phyloP scores from a whole-genome alignment of 2,329 filamentous ascomycete genomes.

The Zalaria obscura region DNA sequence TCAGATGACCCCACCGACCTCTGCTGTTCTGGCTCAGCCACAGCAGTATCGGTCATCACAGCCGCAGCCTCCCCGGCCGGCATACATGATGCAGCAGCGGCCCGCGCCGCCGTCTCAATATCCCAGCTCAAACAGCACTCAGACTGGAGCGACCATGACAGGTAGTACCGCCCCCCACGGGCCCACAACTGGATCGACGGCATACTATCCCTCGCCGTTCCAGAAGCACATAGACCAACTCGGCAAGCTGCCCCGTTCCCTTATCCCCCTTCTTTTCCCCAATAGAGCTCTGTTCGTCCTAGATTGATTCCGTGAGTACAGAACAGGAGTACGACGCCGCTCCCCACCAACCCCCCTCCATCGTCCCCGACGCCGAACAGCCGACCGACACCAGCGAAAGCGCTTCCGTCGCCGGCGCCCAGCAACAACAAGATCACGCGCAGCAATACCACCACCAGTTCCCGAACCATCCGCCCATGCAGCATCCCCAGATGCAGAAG shows the following conservation, averaged over 20 bases:
- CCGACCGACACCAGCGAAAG: conserved; percentile 49
- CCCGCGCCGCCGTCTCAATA: conserved; percentile 14
- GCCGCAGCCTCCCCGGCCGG: conserved; percentile 33
- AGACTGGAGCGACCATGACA: neutral
- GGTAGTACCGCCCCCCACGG: conserved; percentile 7
- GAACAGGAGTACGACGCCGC: conserved; percentile 96
- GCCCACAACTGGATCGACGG: conserved; percentile 22
- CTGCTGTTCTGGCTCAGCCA: conserved; percentile 39
- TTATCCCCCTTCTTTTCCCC: conserved; percentile 26
- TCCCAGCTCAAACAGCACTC: conserved; percentile 19
- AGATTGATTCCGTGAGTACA: conserved; percentile 55
- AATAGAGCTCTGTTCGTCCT: conserved; percentile 51
- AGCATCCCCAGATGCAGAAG: neutral
- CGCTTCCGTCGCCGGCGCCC: conserved; percentile 34
- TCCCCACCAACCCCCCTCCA: conserved; percentile 36
- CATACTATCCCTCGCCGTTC: conserved; percentile 75
- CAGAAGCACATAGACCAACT: conserved; percentile 92
- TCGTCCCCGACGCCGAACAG: conserved; percentile 59
- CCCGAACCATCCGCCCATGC: neutral
- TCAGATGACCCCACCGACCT: conserved; percentile 46
- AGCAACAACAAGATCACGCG: conserved; percentile 1
- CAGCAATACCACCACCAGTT: neutral
- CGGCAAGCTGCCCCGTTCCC: conserved; percentile 57
- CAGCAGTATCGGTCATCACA: conserved; percentile 26
- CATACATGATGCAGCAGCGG: conserved; percentile 19